Evolutionary conservation across 2,329 filamentous ascomycete genomes (phyloP).

Genomic region (Stemphylium lycopersici): DNA sequence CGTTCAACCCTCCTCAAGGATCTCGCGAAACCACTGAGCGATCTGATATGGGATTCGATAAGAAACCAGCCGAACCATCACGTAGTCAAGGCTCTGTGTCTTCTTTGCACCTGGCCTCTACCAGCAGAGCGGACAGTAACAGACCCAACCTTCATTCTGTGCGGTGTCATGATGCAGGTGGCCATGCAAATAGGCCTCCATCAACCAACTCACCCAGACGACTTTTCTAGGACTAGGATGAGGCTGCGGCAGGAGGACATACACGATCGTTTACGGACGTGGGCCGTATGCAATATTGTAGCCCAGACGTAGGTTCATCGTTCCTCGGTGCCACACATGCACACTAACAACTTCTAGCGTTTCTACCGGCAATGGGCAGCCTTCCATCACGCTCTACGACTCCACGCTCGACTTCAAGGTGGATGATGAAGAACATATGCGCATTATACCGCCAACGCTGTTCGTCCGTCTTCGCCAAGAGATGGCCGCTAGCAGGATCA

Average conservation of each 20-base stretch:
- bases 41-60: slow-evolving; percentile 77
- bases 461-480: slow-evolving; percentile 47
- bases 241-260: slow-evolving; percentile 80
- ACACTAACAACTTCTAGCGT: slow-evolving; percentile 56
- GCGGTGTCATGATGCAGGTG: slow-evolving; percentile 85
- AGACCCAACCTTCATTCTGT: slow-evolving; percentile 81
- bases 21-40: slow-evolving; percentile 69
- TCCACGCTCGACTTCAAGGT: slow-evolving; percentile 64
- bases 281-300: slow-evolving; percentile 86
- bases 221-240: slow-evolving; percentile 77
- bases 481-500: slow-evolving; percentile 48
- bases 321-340: slow-evolving; percentile 12
- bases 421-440: slow-evolving; percentile 48
- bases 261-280: slow-evolving; percentile 77
- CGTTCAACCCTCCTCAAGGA: slow-evolving; percentile 70
- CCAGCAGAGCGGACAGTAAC: slow-evolving; percentile 81
- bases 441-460: slow-evolving; percentile 43
- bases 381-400: slow-evolving; percentile 77
- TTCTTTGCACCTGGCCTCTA: slow-evolving; percentile 81
- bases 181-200: slow-evolving; percentile 84
- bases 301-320: slow-evolving; percentile 65
- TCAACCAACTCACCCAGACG: slow-evolving; percentile 79
- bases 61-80: slow-evolving; percentile 80
- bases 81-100: slow-evolving; percentile 79
- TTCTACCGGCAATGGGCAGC: slow-evolving; percentile 83